Conservation (phyloP, 108 stramenopile species). For the Pseudonitzschia multiseries region DNA sequence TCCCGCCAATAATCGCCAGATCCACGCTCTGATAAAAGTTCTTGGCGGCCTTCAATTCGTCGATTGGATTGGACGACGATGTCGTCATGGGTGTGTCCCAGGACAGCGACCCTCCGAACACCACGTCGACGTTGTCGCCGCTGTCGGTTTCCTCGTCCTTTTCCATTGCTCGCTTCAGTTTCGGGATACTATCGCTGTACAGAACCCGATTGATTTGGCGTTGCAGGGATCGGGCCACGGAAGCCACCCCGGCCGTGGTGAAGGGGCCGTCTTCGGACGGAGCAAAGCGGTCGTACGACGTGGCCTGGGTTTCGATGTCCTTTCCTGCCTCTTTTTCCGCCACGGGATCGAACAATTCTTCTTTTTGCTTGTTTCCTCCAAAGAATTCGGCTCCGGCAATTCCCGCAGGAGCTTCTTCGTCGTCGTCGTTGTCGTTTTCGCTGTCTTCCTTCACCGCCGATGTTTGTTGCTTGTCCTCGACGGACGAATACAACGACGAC, state of each 20-base stretch:
- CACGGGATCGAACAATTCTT: conserved; percentile 69
- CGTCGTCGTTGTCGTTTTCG: too few relatives aligned
- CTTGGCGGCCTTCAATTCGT: conserved; percentile 51
- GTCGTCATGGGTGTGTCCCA: conserved; percentile 61
- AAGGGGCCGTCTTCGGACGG: neutral
- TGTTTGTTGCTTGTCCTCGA: conserved; percentile 1
- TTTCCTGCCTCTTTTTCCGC: conserved; percentile 52
- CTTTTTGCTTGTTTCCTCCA: conserved; percentile 76
- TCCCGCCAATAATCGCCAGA: conserved; percentile 65
- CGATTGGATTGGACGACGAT: conserved; percentile 39
- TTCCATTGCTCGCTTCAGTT: neutral
- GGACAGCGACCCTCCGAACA: conserved; percentile 20
- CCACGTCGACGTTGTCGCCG: conserved; percentile 24
- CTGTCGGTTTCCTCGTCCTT: conserved; percentile 9
- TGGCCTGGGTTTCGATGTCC: neutral
- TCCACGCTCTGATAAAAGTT: conserved; percentile 68
- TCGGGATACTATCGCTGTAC: conserved; percentile 23
- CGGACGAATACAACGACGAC: neutral
- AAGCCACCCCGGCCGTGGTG: conserved; percentile 18
- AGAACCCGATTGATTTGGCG: conserved; percentile 60
- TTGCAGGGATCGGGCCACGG: conserved; percentile 58
- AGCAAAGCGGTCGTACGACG: conserved; percentile 10
- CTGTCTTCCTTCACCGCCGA: neutral
- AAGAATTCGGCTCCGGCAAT: conserved; percentile 57
- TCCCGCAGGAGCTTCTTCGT: conserved; percentile 30